Evolutionary conservation across 306 rosid species (phyloP), one percentile per base, ranked within the genome.

Genomic region (Gleditsia sinensis): DNA sequence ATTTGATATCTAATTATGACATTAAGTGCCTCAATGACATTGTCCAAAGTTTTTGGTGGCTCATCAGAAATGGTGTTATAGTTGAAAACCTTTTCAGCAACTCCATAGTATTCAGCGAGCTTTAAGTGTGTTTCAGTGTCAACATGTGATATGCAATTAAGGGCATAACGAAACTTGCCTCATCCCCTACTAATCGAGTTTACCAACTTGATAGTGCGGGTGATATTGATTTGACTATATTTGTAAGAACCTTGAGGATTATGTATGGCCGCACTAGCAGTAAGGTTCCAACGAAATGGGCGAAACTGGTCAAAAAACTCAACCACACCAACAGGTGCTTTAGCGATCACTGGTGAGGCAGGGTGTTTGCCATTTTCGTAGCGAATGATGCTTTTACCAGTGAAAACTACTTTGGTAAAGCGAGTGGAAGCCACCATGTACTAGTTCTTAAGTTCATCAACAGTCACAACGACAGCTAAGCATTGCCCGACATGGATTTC

Each of bases 181-280:
- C 71, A 72, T 0, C 50, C 86, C 59, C 77, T 81, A 62, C 75
- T 55, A 0, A 71, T 86, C 0, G 86, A 54, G 86, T 91, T 91
- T 12, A 83, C 61, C 10, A 94, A 43, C 77, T 72, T 88, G 61
- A 94, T 74, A 14, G 97, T 94, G 16, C 97, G 88, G 6, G 86
- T 84, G 14, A 93, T 93, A 73, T 87, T 87, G 56, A 93, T 86
- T 40, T 72, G 63, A 1, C 98, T 97, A 16, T 94, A 94, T 40
- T 89, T 90, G 81, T 81, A 94, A 0, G 97, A 91, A 1, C 98
- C 98, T 21, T 94, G 98, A 20, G 98, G 97, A 49, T 94, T 94
- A 7, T 97, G 98, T 67, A 97, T 88, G 0, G 98, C 98, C n/a
- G 98, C 98, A 34, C 91, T 88, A 3, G 98, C 85, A 0, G 98